Conservation (phyloP, 2,329 filamentous ascomycete species). For the Xylariales sp. region DNA sequence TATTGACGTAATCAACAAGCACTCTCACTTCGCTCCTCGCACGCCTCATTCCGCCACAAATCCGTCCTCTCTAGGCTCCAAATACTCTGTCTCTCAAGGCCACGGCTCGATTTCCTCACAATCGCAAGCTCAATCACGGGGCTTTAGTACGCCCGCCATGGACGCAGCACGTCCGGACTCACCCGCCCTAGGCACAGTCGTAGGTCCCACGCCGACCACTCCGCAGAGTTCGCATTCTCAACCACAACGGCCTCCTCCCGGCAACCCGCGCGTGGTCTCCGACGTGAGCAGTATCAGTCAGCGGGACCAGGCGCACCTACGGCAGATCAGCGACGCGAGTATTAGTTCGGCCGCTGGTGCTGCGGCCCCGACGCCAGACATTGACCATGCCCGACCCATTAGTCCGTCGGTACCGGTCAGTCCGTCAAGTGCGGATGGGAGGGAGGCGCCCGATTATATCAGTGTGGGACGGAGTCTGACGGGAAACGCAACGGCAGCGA, state of each 20-base stretch:
- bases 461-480: conserved; percentile 9
- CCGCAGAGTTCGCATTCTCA: not conserved
- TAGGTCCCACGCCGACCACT: conserved; percentile 2
- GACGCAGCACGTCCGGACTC: conserved; percentile 16
- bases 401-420: conserved; percentile 17
- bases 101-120: conserved; percentile 26
- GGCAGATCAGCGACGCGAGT: conserved; percentile 37
- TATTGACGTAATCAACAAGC: conserved; percentile 33
- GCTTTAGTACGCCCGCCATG: not conserved
- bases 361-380: conserved; percentile 7
- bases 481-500: conserved; percentile 13
- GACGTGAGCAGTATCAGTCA: conserved; percentile 30
- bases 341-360: conserved; percentile 27
- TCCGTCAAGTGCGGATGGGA: conserved; percentile 20
- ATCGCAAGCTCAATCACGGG: conserved; percentile 11
- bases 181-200: conserved; percentile 16
- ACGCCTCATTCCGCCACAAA: conserved; percentile 20
- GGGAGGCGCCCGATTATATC: conserved; percentile 22
- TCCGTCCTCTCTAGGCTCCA: conserved; percentile 21
- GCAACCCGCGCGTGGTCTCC: conserved; percentile 33
- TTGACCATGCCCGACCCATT: not conserved
- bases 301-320: conserved; percentile 33
- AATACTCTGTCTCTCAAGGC: conserved; percentile 21
- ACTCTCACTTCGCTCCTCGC: conserved; percentile 24
- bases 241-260: too few species aligned